Evolutionary conservation across 2,329 filamentous ascomycete genomes (phyloP), one percentile per base, ranked within the genome.

Genomic region (Scedosporium dehoogii): DNA sequence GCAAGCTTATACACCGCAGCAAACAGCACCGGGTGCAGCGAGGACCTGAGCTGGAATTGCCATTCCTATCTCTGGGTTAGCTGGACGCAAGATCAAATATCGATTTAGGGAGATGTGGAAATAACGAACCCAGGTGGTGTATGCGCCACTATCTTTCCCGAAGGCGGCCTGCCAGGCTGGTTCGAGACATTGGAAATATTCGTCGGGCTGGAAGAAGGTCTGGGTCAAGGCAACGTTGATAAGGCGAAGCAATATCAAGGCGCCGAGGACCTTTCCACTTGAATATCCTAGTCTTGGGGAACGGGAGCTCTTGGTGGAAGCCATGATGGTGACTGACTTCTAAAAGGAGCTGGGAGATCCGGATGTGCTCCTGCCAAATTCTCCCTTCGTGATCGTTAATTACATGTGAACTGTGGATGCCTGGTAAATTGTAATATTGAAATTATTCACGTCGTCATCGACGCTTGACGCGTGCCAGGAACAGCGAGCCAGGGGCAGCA

Each of bases 161-260:
- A 96, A 97, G 3, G 90, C 89, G 62, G 94, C 81, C 69, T 87
- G 80, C 92, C 93, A 97, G 67, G 94, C 94, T 61, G 94, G 93
- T 77, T 99, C 94, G 55, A 97, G 83, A 1, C 92, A 89, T 72
- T 99, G 94, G 71, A 94, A 99, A 78, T 91, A 97, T 75, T 99
- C 94, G 78, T 99, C 94, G 29, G 94, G 94, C 74, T 99, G 94
- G 77, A 99, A 99, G 74, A 97, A 99, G 21, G 94, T 97, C 67
- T 84, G 80, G 63, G 96, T 79, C 65, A 81, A 85, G 68, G 94
- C 80, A 38, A 91, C 87, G 76, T 96, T 96, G 72, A 90, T 73
- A 66, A 93, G 81, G 62, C 94, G 90, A 66, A 96, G 83, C 48
- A 84, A 79, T 67, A 97, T 68, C 61, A 85, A 74, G 64, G 70